phyloP scores from a whole-genome alignment of 1,284 basidiomycete genomes.

The Coniferiporia sulphurascens region DNA sequence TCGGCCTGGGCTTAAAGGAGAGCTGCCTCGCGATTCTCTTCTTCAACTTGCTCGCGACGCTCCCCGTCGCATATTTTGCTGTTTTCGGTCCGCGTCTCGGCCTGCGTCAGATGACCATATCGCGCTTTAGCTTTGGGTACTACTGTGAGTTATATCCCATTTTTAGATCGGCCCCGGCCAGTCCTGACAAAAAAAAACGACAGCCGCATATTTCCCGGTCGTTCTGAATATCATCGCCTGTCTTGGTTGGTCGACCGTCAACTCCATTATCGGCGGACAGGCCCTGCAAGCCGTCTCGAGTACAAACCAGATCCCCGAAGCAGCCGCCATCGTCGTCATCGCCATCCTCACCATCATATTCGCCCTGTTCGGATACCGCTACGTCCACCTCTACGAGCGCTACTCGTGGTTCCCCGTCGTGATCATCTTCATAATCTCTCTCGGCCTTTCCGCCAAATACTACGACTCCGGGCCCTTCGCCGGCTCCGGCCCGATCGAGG shows the following conservation, averaged over 20 bases:
- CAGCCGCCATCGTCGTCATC: slow-evolving; percentile 31
- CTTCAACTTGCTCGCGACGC: slow-evolving; percentile 33
- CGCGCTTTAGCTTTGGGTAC: slow-evolving; percentile 31
- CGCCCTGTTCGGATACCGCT: slow-evolving; percentile 38
- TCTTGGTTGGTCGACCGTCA: slow-evolving; percentile 34
- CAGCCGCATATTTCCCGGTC: slow-evolving; percentile 24
- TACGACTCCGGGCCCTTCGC: slow-evolving; percentile 25
- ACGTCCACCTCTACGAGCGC: slow-evolving; percentile 36
- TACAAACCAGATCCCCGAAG: slow-evolving; percentile 27
- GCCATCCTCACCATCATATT: slow-evolving; percentile 33
- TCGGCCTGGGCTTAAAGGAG: slow-evolving; percentile 28
- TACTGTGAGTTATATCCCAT: slow-evolving; percentile 17
- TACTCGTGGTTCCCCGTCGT: slow-evolving; percentile 37
- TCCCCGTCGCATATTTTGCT: slow-evolving; percentile 32
- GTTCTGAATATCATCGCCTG: slow-evolving; percentile 30
- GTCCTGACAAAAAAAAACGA: not conserved
- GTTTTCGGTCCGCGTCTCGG: slow-evolving; percentile 33
- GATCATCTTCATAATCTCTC: slow-evolving; percentile 30
- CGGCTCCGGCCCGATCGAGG: slow-evolving; percentile 23
- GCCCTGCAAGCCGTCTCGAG: slow-evolving; percentile 27
- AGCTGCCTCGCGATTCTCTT: slow-evolving; percentile 32
- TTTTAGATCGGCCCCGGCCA: not conserved
- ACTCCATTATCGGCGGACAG: slow-evolving; percentile 33
- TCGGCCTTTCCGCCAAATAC: slow-evolving; percentile 27
- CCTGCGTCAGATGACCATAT: slow-evolving; percentile 34